These are phyloP conservation scores for Pleurotus cornucopiae DNA, from an alignment of 768 basidiomycete genomes.

Conservation along the genomic window DNA sequence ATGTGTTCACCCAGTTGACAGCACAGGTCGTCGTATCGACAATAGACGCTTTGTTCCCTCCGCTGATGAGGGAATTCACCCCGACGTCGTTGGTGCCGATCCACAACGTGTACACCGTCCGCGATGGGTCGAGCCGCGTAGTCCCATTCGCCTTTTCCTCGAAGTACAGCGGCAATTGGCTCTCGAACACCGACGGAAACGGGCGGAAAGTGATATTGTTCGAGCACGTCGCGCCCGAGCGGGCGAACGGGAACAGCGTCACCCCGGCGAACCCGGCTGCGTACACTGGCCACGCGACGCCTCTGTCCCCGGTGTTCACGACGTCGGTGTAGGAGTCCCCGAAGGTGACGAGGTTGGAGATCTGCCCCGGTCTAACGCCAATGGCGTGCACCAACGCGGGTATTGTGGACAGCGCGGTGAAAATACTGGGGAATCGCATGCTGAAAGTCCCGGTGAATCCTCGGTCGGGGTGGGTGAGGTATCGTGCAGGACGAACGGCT, in stretches of 20 bases:
- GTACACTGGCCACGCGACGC: slow-evolving; percentile 40
- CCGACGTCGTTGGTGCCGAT: slow-evolving; percentile 52
- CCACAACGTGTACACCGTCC: slow-evolving; percentile 48
- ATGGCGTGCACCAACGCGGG: not conserved
- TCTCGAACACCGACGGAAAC: slow-evolving; percentile 35
- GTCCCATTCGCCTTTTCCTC: slow-evolving; percentile 20
- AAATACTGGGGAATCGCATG: not conserved
- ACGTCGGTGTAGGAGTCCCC: slow-evolving; percentile 48
- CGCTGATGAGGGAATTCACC: slow-evolving; percentile 31
- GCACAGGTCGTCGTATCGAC: slow-evolving; percentile 38
- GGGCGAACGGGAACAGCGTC: slow-evolving; percentile 38
- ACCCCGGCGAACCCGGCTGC: slow-evolving; percentile 36
- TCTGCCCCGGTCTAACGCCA: slow-evolving; percentile 20
- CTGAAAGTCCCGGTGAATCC: too few relatives aligned
- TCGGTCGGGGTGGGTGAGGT: too few relatives aligned
- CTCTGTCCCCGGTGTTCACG: slow-evolving; percentile 19
- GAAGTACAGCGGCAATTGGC: slow-evolving; percentile 34
- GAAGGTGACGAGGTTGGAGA: slow-evolving; percentile 42
- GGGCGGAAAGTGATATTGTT: slow-evolving; percentile 35
- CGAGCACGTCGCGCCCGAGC: slow-evolving; percentile 43
- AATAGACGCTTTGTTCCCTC: slow-evolving; percentile 30
- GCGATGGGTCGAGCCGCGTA: slow-evolving; percentile 20
- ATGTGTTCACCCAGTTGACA: slow-evolving; percentile 33
- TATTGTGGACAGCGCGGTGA: slow-evolving; percentile 19
- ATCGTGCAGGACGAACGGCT: too few relatives aligned